phyloP scores from a whole-genome alignment of 371 early-diverging fungal species.

The Mucor lusitanicus region DNA sequence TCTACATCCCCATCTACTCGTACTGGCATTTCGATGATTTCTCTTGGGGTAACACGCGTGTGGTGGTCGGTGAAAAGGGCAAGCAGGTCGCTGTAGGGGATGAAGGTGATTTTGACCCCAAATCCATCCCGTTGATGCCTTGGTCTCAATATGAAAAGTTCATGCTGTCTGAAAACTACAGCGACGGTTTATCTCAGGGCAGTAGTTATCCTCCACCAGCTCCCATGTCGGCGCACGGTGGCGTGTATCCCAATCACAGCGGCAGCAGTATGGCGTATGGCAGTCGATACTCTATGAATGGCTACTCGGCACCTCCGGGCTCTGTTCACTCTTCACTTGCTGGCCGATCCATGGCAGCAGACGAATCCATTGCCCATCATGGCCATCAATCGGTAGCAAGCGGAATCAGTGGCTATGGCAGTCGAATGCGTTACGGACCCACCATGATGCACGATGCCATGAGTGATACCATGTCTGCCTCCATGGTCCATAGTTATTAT shows the following conservation, averaged over 20 bases:
- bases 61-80: slow-evolving; percentile 78
- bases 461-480: slow-evolving; percentile 6
- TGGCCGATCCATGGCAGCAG: background rate
- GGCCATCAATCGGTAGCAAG: background rate
- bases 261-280: background rate
- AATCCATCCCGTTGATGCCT: slow-evolving; percentile 68
- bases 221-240: background rate
- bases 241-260: background rate
- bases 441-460: slow-evolving; percentile 3
- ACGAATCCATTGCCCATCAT: background rate
- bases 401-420: background rate
- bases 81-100: slow-evolving; percentile 59
- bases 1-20: slow-evolving; percentile 82
- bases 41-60: slow-evolving; percentile 97
- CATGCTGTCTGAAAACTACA: slow-evolving; percentile 53
- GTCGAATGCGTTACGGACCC: slow-evolving; percentile 9
- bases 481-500: slow-evolving; percentile 14
- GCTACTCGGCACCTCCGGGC: background rate
- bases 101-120: slow-evolving; percentile 58
- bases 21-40: slow-evolving; percentile 99
- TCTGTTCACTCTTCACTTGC: background rate
- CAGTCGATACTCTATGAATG: background rate
- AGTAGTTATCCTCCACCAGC: slow-evolving; percentile 29
- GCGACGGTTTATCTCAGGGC: slow-evolving; percentile 39
- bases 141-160: slow-evolving; percentile 91